Base-by-base conservation (phyloP, 176 grass and related monocot species). In the Lolium multiflorum region DNA sequence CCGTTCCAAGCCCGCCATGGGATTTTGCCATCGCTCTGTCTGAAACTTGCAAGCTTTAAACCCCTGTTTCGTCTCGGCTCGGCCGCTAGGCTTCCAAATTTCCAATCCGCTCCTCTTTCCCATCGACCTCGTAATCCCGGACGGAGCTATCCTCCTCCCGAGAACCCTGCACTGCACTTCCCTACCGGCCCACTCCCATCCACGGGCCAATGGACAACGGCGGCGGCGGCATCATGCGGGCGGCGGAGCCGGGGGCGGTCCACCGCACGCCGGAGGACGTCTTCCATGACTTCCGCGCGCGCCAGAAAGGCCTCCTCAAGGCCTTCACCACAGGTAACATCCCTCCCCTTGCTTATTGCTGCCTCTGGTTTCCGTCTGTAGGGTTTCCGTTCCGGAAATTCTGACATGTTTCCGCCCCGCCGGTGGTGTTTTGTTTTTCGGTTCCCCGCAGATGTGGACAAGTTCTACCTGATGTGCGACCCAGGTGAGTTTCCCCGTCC, bases 271-370 rank as follows among this genome's bases (percentile, higher is more conserved):
- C 90, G 43, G 93, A 95, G 79, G 88, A 89, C 66, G 90, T 95
- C 25, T 95, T 95, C 71, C 52, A 86, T 25, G 93, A 95, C 63
- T 95, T 77, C 79, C 78, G 88, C 57, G 88, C 82, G 21, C 79
- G 93, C 31, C 93, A 83, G 57, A 54, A 83, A 71, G 93, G 93
- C 51, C 89, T 95, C 17, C 65, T 95, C 75, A 88, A 67, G 73
- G 93, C 90, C 39, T 90, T 95, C 83, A 92, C 93, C 67, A 84
- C 88, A 12, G 93, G 93, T 95, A 58, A 77, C n/a, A 17, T 35
- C 56, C 24, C 14, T 12, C 76, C 9, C 62, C 0, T 4, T 8
- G 67, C 52, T 37, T 61, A 20, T 7, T 46, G 35, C 20, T 37
- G 57, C 15, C 38, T 68, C 63, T 50, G 9, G 26, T 55, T 81